Base-by-base conservation (phyloP, 345 rosid genomes). In the Brassica incana region DNA sequence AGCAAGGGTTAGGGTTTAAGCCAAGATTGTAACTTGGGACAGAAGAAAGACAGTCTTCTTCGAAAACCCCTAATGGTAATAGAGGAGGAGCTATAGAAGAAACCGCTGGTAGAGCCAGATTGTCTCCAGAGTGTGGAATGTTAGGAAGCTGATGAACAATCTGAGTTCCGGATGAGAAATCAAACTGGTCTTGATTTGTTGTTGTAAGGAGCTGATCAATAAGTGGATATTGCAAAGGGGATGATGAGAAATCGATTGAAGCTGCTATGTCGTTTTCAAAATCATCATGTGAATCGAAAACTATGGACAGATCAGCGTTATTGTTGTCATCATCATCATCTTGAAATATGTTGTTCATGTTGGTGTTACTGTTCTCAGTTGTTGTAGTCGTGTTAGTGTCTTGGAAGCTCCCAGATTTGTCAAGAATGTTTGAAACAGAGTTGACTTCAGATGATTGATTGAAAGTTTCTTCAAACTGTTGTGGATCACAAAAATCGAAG, bases 171-270 rank as follows among this genome's bases (percentile, higher is more conserved):
- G 89, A 83, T 45, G 94, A 82, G 65, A 89, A 87, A 77, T 84
- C 92, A 64, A 89, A 89, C 15, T 85, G 89, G 59, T 86, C 85
- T 54, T 87, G 87, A 25, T 12, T 30, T 87, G 90, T 72, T 69
- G 40, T 30, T 14, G 82, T 50, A 45, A 86, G 65, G 32, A 70
- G 86, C 79, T 66, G 74, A 60, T 78, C 84, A 63, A 91, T 85
- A 29, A 88, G 78, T 23, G 88, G 75, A 78, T 89, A 87, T 0
- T 81, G 80, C 8, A 81, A 59, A 67, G 90, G 86, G 40, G 97
- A 85, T 2, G 95, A 80, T 58, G 97, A 91, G 67, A 93, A 95
- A 73, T 93, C 91, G 11, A 87, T 95, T 12, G 97, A 91, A 73
- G 91, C 92, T 0, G 97, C 88, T 68, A 95, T 89, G 27, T 89